Percentiles rank a stretch among this genome's conserved stretches.
These are phyloP conservation scores for Filosporella fistucella DNA, from an alignment of 495 filamentous ascomycete species.

Conservation along the genomic window DNA sequence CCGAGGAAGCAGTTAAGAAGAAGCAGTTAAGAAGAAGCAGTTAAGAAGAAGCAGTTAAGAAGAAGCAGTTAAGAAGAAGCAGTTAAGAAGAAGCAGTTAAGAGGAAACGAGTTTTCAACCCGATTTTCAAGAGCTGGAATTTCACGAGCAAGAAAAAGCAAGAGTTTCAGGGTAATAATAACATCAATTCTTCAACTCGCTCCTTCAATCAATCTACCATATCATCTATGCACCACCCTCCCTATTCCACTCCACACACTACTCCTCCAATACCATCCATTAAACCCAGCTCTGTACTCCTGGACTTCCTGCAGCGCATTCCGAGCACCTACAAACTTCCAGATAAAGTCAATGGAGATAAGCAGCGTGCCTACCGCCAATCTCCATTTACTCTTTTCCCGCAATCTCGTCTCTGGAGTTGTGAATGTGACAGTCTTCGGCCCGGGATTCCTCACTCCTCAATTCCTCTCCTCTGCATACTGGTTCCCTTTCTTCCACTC, in stretches of 20 bases:
- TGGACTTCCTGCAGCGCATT: constrained; percentile 5
- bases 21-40: too few relatives aligned
- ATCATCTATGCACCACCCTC: too few relatives aligned
- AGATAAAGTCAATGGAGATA: constrained; percentile 5
- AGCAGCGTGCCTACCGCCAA: neutral
- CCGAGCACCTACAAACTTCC: constrained; percentile 10
- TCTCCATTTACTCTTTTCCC: neutral
- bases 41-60: too few relatives aligned
- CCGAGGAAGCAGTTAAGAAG: too few relatives aligned
- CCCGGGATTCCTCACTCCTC: neutral
- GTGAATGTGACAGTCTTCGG: neutral
- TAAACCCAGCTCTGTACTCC: constrained; percentile 5
- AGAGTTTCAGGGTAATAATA: too few relatives aligned
- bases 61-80: too few relatives aligned
- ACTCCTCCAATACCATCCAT: constrained; percentile 13
- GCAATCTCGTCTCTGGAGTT: neutral
- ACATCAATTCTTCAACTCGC: neutral
- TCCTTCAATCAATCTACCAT: too few relatives aligned
- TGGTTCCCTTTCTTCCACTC: too few relatives aligned
- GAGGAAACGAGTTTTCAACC: too few relatives aligned
- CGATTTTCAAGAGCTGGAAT: too few relatives aligned
- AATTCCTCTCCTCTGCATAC: neutral
- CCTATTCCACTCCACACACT: neutral
- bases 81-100: too few relatives aligned
- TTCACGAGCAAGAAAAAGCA: too few relatives aligned